Percentiles rank a stretch among this genome's conserved stretches.
Conservation (phyloP, 2,329 filamentous ascomycete genomes). For the Incumbomyces lentus region DNA sequence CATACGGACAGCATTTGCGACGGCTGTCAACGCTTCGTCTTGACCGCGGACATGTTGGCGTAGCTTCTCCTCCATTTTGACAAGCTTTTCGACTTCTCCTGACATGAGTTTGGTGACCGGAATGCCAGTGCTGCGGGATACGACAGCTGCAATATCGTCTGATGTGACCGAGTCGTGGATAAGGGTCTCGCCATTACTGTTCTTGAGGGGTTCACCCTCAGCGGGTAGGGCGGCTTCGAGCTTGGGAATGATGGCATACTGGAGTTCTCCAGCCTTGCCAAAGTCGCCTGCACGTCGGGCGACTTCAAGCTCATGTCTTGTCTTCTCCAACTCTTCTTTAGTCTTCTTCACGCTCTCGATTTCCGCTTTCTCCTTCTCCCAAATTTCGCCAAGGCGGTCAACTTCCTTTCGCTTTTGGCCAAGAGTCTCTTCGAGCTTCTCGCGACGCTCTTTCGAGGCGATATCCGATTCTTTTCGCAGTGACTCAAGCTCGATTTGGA, state of each 20-base stretch:
- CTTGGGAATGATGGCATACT: conserved; percentile 75
- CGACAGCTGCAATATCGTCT: conserved; percentile 87
- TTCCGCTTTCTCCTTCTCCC: conserved; percentile 81
- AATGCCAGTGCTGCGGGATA: conserved; percentile 84
- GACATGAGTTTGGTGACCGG: conserved; percentile 86
- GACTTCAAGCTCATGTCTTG: conserved; percentile 73
- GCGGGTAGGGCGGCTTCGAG: conserved; percentile 70
- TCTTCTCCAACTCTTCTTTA: conserved; percentile 79
- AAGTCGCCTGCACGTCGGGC: conserved; percentile 85
- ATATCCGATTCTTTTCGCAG: conserved; percentile 88
- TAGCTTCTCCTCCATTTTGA: conserved; percentile 89
- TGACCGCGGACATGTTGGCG: conserved; percentile 79
- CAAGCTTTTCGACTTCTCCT: conserved; percentile 86
- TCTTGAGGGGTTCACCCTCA: conserved; percentile 45
- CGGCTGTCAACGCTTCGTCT: conserved; percentile 82
- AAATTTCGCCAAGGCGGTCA: conserved; percentile 63
- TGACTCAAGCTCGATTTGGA: conserved; percentile 93
- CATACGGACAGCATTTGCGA: conserved; percentile 85
- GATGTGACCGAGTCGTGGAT: conserved; percentile 92
- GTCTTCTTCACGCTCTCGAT: conserved; percentile 79
- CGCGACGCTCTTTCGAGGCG: conserved; percentile 73
- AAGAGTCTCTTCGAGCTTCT: conserved; percentile 70
- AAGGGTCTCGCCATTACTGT: conserved; percentile 45
- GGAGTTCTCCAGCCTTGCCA: conserved; percentile 76
- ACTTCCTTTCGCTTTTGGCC: conserved; percentile 69